These are phyloP conservation scores for Microdochium trichocladiopsis DNA, from an alignment of 2,329 filamentous ascomycete genomes.

Conservation along the genomic window DNA sequence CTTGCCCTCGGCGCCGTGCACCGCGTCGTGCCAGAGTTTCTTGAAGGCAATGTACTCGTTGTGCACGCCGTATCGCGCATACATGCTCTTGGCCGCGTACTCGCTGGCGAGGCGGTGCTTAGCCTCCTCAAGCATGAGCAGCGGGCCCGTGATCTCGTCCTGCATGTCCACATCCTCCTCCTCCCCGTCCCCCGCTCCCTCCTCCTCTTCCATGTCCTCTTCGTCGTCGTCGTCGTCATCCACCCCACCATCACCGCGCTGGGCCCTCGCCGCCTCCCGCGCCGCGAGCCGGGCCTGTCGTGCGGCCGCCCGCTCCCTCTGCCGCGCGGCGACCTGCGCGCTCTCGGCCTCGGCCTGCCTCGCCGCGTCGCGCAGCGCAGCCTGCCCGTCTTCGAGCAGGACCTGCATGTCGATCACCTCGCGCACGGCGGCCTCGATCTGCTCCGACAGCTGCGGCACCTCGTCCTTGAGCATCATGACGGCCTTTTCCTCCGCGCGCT, in stretches of 20 bases:
- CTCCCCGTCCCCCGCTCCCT: slow-evolving; percentile 14
- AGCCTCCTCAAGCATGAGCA: slow-evolving; percentile 25
- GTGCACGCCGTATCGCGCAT: slow-evolving; percentile 45
- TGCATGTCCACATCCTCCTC: slow-evolving; percentile 13
- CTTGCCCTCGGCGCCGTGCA: slow-evolving; percentile 39
- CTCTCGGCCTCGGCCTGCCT: slow-evolving; percentile 18
- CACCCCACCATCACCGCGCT: slow-evolving; percentile 5
- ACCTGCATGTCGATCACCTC: slow-evolving; percentile 40
- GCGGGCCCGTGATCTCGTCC: slow-evolving; percentile 18
- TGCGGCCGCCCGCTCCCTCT: background rate
- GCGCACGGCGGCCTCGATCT: slow-evolving; percentile 39
- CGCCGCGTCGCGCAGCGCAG: slow-evolving; percentile 27
- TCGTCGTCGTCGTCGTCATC: slow-evolving; percentile 10
- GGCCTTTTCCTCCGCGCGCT: slow-evolving; percentile 27
- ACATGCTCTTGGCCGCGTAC: slow-evolving; percentile 32
- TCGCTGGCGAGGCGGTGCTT: slow-evolving; percentile 28
- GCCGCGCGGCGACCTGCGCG: slow-evolving; percentile 3
- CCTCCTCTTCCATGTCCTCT: slow-evolving; percentile 16
- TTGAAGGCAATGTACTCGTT: slow-evolving; percentile 57
- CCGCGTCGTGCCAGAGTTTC: slow-evolving; percentile 47
- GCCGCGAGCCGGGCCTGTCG: slow-evolving; percentile 1
- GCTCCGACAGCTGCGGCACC: slow-evolving; percentile 33
- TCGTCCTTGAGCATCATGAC: slow-evolving; percentile 28
- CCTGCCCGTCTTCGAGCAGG: slow-evolving; percentile 40
- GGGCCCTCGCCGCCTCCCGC: background rate